A percentile compares a stretch with the other conserved stretches of the same genome.
Evolutionary conservation across 345 rosid genomes (phyloP).

Genomic region (Lepidium africanum): DNA sequence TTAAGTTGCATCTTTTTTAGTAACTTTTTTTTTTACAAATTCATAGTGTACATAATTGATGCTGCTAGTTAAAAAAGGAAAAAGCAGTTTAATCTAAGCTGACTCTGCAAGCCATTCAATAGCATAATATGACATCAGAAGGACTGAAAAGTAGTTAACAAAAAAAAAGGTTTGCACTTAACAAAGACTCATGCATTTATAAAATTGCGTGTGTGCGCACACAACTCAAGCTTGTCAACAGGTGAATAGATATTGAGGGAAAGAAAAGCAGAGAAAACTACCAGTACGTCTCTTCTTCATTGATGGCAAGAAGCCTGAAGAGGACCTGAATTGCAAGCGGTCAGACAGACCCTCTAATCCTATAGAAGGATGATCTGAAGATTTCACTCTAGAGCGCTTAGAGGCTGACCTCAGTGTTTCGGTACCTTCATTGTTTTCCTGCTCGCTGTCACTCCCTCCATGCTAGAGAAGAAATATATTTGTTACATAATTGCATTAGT

Average conservation of each 20-base stretch:
- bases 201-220: background rate
- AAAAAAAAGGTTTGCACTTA: background rate
- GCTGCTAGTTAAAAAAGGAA: background rate
- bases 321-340: constrained; percentile 59
- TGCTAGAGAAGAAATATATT: constrained; percentile 24
- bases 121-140: background rate
- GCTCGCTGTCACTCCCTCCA: constrained; percentile 75
- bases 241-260: constrained; percentile 12
- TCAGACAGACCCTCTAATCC: constrained; percentile 48
- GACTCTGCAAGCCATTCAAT: constrained; percentile 3
- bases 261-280: constrained; percentile 28
- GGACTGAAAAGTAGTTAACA: background rate
- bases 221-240: constrained; percentile 8
- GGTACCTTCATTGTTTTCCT: constrained; percentile 45
- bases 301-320: constrained; percentile 53
- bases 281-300: constrained; percentile 67
- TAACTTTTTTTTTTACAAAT: background rate
- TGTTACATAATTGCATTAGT: constrained; percentile 3
- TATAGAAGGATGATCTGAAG: constrained; percentile 32
- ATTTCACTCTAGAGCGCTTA: constrained; percentile 45
- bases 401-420: constrained; percentile 40
- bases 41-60: background rate
- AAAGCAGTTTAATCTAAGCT: background rate
- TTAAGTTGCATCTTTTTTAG: background rate
- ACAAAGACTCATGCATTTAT: constrained; percentile 11